A percentile compares a stretch with the other conserved stretches of the same genome.
Conservation (phyloP, 176 grass and related monocot species). For the Hordeum marinum region DNA sequence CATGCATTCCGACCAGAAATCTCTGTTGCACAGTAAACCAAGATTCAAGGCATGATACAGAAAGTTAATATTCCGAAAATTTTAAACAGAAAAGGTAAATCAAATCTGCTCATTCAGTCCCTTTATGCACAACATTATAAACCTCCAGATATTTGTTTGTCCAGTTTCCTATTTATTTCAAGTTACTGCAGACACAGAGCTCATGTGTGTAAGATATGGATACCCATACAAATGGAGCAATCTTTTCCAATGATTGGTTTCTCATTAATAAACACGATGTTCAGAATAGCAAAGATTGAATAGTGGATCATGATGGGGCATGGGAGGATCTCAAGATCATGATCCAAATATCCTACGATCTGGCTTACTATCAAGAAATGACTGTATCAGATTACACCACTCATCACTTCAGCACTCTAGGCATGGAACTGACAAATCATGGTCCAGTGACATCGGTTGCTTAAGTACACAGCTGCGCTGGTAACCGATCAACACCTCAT, state of each 20-base stretch:
- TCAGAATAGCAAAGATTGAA: background rate
- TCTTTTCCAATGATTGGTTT: background rate
- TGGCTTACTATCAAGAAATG: background rate
- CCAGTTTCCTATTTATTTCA: background rate
- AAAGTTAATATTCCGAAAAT: background rate
- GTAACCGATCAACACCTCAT: background rate
- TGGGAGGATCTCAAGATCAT: background rate
- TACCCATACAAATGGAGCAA: background rate
- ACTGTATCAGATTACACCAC: background rate
- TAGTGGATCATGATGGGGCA: background rate
- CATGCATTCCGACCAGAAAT: background rate
- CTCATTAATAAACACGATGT: background rate
- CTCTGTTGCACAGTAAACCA: background rate
- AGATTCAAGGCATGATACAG: background rate
- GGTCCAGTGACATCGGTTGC: background rate
- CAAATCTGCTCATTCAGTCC: background rate
- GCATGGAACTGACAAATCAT: background rate
- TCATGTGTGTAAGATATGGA: no score
- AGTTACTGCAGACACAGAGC: no score
- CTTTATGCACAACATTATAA: background rate
- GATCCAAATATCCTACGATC: background rate
- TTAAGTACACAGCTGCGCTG: background rate
- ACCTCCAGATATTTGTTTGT: background rate
- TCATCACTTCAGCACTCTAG: background rate
- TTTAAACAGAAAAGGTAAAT: background rate